Evolutionary conservation across 768 basidiomycete genomes (phyloP).

Genomic region (Suillus paluster): DNA sequence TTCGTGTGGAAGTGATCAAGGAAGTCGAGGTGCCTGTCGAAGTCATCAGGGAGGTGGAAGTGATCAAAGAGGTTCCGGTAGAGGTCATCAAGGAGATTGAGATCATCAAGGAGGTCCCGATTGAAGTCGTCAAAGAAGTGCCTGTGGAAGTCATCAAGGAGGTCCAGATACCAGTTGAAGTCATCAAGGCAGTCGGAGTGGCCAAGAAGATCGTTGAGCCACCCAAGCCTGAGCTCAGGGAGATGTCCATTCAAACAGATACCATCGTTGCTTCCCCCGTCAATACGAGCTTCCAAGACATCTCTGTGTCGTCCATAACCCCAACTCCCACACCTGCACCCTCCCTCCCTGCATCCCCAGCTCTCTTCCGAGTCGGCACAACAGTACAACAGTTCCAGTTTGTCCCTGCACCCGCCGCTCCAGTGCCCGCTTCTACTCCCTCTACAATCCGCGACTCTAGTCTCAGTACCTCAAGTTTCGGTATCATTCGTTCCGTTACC

Average conservation of each 20-base stretch:
- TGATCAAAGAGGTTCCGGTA: constrained; percentile 24
- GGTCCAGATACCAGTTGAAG: constrained; percentile 38
- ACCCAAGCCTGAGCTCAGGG: constrained; percentile 69
- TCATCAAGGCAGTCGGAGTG: constrained; percentile 36
- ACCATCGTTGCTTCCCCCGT: constrained; percentile 36
- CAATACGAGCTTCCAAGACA: constrained; percentile 33
- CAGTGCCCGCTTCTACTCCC: constrained; percentile 30
- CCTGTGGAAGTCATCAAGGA: constrained; percentile 27
- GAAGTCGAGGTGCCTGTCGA: constrained; percentile 23
- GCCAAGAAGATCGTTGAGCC: constrained; percentile 29
- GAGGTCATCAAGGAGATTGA: constrained; percentile 27
- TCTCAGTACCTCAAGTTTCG: constrained; percentile 43
- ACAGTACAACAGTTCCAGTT: constrained; percentile 65
- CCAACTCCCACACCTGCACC: constrained; percentile 39
- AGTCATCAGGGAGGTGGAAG: constrained; percentile 32
- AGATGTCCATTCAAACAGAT: constrained; percentile 84
- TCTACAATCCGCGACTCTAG: constrained; percentile 55
- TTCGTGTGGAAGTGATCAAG: constrained; percentile 20
- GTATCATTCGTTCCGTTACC: constrained; percentile 50
- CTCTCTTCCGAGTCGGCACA: constrained; percentile 62
- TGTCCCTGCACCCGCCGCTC: constrained; percentile 50
- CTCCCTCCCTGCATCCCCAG: constrained; percentile 35
- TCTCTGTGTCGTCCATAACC: constrained; percentile 35
- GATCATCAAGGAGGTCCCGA: constrained; percentile 30
- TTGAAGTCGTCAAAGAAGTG: constrained; percentile 15